Conservation (phyloP, 768 basidiomycete genomes). For the Pulveroboletus ravenelii region DNA sequence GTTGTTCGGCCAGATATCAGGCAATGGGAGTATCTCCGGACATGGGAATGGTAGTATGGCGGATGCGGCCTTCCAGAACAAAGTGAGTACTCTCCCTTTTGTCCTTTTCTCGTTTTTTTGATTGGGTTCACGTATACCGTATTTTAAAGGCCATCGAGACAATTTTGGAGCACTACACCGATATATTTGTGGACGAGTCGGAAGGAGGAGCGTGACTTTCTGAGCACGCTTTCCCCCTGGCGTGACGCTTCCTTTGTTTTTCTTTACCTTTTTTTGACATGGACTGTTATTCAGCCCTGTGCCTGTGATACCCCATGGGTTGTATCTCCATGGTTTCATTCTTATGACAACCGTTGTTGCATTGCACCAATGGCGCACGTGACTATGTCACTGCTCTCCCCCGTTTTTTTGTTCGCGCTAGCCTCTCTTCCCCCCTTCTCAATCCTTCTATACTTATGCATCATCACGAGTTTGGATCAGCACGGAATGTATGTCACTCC, state of each 20-base stretch:
- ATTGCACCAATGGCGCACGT: slow-evolving; percentile 3
- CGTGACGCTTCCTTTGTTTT: neutral
- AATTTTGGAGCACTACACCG: slow-evolving; percentile 87
- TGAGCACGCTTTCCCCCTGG: neutral
- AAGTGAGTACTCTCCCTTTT: slow-evolving; percentile 36
- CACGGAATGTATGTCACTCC: slow-evolving; percentile 17
- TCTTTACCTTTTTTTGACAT: slow-evolving; percentile 1
- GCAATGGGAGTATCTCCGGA: slow-evolving; percentile 39
- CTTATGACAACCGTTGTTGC: slow-evolving; percentile 8
- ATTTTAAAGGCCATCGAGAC: slow-evolving; percentile 80
- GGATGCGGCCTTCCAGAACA: slow-evolving; percentile 69
- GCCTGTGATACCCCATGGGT: slow-evolving; percentile 26
- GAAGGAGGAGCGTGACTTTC: slow-evolving; percentile 36
- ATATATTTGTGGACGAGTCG: slow-evolving; percentile 93
- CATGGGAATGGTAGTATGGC: slow-evolving; percentile 55
- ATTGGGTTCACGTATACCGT: slow-evolving; percentile 8
- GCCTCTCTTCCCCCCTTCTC: neutral
- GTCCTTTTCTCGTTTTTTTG: neutral
- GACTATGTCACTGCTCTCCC: neutral
- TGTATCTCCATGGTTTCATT: slow-evolving; percentile 6
- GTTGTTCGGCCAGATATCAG: slow-evolving; percentile 70
- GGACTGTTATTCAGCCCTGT: slow-evolving; percentile 20
- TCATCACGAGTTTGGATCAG: slow-evolving; percentile 6
- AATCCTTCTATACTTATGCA: slow-evolving; percentile 17
- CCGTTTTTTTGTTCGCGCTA: neutral